A percentile compares a stretch with the other conserved stretches of the same genome.
phyloP scores from a whole-genome alignment of 2,329 filamentous ascomycete genomes.

The Xylaria arbuscula region DNA sequence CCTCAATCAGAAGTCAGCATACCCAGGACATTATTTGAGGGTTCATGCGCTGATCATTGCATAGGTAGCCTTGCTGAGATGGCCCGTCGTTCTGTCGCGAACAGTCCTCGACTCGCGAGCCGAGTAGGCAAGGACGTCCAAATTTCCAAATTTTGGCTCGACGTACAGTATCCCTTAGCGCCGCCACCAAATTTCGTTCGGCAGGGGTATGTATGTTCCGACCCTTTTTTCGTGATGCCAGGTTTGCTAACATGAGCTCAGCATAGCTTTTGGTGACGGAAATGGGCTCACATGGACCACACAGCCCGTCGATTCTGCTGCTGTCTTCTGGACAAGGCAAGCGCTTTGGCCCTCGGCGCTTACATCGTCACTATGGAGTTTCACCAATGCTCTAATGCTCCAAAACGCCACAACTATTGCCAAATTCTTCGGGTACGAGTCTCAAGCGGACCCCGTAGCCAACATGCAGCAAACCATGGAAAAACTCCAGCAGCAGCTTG shows the following conservation, averaged over 20 bases:
- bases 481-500: slow-evolving; percentile 45
- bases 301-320: slow-evolving; percentile 60
- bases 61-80: slow-evolving; percentile 59
- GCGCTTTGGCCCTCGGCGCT: slow-evolving; percentile 66
- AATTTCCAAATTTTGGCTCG: slow-evolving; percentile 67
- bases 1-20: slow-evolving; percentile 60
- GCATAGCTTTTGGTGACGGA: slow-evolving; percentile 58
- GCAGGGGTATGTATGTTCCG: slow-evolving; percentile 63
- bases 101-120: slow-evolving; percentile 56
- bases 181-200: slow-evolving; percentile 70
- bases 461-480: slow-evolving; percentile 49
- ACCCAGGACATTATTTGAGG: slow-evolving; percentile 15
- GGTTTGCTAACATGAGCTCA: slow-evolving; percentile 48
- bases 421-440: slow-evolving; percentile 59
- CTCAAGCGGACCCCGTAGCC: slow-evolving; percentile 38
- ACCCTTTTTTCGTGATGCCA: background rate
- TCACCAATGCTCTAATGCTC: slow-evolving; percentile 60
- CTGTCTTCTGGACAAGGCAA: slow-evolving; percentile 59
- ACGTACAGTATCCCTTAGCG: slow-evolving; percentile 68
- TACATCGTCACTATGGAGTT: slow-evolving; percentile 63
- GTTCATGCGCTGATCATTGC: slow-evolving; percentile 1
- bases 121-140: slow-evolving; percentile 61
- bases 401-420: slow-evolving; percentile 59
- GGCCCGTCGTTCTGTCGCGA: slow-evolving; percentile 56
- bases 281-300: slow-evolving; percentile 62